Percentiles rank a stretch among this genome's conserved stretches.
These are phyloP conservation scores for Saraca asoca DNA, from an alignment of 331 rosid genomes.

Conservation along the genomic window DNA sequence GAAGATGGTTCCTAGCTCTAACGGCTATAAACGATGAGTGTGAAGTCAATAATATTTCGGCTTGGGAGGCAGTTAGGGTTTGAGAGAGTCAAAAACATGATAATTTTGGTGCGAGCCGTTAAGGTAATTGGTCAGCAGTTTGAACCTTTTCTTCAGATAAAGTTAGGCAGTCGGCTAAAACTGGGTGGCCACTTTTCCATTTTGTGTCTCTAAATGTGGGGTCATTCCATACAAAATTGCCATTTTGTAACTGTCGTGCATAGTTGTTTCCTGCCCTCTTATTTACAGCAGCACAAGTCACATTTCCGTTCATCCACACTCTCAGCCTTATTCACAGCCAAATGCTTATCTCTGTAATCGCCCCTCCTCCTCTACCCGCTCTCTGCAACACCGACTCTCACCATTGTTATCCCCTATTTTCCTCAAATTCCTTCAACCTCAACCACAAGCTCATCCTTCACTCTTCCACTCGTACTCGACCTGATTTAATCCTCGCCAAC, in stretches of 20 bases:
- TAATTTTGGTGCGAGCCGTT: constrained; percentile 42
- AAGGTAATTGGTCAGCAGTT: constrained; percentile 27
- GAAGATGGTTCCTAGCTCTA: constrained; percentile 4
- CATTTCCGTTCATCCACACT: constrained; percentile 15
- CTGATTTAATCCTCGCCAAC: constrained; percentile 14
- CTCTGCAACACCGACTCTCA: constrained; percentile 33
- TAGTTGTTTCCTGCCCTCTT: too few species aligned
- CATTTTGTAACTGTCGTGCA: too few species aligned
- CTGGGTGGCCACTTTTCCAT: too few species aligned
- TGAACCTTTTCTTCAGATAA: background rate
- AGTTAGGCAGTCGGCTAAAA: background rate
- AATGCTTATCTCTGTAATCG: constrained; percentile 53
- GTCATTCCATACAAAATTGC: too few species aligned
- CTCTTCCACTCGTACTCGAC: constrained; percentile 9
- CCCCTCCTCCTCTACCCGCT: constrained; percentile 31
- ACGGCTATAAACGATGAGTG: constrained; percentile 43
- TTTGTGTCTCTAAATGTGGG: too few species aligned
- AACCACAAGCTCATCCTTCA: constrained; percentile 18
- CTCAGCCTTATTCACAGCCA: constrained; percentile 7
- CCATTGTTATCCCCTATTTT: constrained; percentile 24
- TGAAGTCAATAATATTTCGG: background rate
- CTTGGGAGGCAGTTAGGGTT: constrained; percentile 33
- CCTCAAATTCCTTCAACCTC: constrained; percentile 13
- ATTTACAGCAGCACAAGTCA: background rate
- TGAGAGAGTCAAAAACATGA: background rate